A percentile compares a stretch with the other conserved stretches of the same genome.
Evolutionary conservation across 805 yeast species (phyloP).

Genomic region (Pichia sporocuriosa): DNA sequence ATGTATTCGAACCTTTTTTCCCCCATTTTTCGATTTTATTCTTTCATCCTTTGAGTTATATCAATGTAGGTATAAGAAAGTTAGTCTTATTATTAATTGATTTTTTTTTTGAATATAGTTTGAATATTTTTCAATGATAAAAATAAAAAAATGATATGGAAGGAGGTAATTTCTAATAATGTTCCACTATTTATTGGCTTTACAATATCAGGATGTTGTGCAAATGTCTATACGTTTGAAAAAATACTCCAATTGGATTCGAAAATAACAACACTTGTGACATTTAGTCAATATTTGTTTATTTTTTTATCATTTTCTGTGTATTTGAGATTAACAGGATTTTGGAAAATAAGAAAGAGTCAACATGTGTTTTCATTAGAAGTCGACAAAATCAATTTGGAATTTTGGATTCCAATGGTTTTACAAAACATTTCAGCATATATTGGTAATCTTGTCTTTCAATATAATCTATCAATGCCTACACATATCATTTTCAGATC

Average conservation of each 20-base stretch:
- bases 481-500: slow-evolving; percentile 62
- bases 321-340: slow-evolving; percentile 24
- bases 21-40: too few relatives aligned
- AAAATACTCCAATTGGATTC: slow-evolving; percentile 35
- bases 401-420: slow-evolving; percentile 39
- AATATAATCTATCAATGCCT: slow-evolving; percentile 54
- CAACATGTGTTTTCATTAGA: not conserved
- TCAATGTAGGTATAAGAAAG: too few relatives aligned
- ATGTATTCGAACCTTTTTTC: too few relatives aligned
- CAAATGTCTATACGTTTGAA: slow-evolving; percentile 61
- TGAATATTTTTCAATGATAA: too few relatives aligned
- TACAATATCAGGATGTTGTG: slow-evolving; percentile 70
- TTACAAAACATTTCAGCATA: slow-evolving; percentile 46
- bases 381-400: slow-evolving; percentile 21
- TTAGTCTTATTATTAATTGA: too few relatives aligned
- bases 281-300: slow-evolving; percentile 51
- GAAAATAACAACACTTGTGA: slow-evolving; percentile 42
- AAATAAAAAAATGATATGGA: not conserved
- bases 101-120: too few relatives aligned
- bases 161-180: not conserved
- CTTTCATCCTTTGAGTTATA: too few relatives aligned
- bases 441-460: slow-evolving; percentile 53
- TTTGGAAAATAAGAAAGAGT: not conserved
- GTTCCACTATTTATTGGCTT: slow-evolving; percentile 18
- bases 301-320: slow-evolving; percentile 40